Evolutionary conservation across 1,139 yeast genomes (phyloP).

Genomic region (Suhomyces wounanorum): DNA sequence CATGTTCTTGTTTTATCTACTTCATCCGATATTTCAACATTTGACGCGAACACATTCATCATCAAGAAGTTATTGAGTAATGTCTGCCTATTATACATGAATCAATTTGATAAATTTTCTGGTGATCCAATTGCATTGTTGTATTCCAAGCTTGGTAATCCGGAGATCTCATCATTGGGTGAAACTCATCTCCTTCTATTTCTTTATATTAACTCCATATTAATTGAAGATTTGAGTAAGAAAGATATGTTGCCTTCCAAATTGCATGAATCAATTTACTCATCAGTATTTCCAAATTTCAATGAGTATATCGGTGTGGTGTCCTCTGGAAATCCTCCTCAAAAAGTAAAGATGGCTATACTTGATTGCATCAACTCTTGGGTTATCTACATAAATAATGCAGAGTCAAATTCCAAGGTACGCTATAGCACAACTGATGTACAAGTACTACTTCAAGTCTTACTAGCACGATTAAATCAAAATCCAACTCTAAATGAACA

Average conservation of each 20-base stretch:
- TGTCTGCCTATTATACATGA: conserved; percentile 51
- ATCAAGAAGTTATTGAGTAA: conserved; percentile 50
- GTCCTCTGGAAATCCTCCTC: background rate
- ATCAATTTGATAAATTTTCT: conserved; percentile 11
- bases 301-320: conserved; percentile 6
- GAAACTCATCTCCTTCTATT: conserved; percentile 15
- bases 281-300: conserved; percentile 13
- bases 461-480: conserved; percentile 25
- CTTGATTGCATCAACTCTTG: conserved; percentile 38
- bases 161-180: conserved; percentile 2
- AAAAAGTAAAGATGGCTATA: conserved; percentile 21
- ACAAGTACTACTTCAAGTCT: conserved; percentile 19
- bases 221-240: conserved; percentile 58
- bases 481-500: conserved; percentile 9
- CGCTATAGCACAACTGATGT: conserved; percentile 30
- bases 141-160: conserved; percentile 3
- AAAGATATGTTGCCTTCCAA: conserved; percentile 22
- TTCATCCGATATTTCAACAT: conserved; percentile 2
- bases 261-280: conserved; percentile 16
- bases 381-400: conserved; percentile 35
- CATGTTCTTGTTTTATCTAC: conserved; percentile 11
- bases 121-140: conserved; percentile 12
- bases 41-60: conserved; percentile 25
- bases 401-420: conserved; percentile 38
- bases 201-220: conserved; percentile 36